Evolutionary conservation across 352 stramenopile genomes (phyloP).

Genomic region (Phytophthora cactorum): DNA sequence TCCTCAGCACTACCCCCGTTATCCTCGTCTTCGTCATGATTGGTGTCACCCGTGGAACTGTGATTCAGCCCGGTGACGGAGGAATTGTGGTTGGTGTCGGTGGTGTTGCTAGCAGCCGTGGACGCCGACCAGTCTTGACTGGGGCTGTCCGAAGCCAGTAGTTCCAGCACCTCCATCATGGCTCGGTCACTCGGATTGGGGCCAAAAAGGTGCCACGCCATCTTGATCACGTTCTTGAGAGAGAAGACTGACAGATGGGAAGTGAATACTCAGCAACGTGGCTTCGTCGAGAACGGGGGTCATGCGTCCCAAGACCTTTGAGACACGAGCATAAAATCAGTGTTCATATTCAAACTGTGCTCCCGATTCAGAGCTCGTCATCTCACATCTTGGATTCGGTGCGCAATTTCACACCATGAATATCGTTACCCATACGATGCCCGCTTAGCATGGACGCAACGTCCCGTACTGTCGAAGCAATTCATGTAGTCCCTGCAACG

Average conservation of each 20-base stretch:
- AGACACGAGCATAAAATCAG: not conserved
- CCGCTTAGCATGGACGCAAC: not conserved
- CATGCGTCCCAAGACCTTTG: slow-evolving; percentile 2
- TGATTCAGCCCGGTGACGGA: not conserved
- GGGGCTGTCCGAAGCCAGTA: slow-evolving; percentile 24
- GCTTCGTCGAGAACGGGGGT: not conserved
- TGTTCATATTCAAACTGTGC: not conserved
- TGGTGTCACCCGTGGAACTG: not conserved
- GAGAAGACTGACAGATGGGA: slow-evolving; percentile 11
- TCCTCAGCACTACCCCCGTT: slow-evolving; percentile 1
- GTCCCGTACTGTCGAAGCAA: slow-evolving; percentile 1
- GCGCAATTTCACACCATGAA: not conserved
- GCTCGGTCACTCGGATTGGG: slow-evolving; percentile 14
- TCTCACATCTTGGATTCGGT: no score
- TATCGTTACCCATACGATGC: not conserved
- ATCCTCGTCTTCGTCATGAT: not conserved
- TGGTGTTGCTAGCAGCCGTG: slow-evolving; percentile 4
- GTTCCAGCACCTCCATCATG: slow-evolving; percentile 41
- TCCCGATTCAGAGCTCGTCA: not conserved
- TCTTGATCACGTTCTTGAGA: slow-evolving; percentile 2
- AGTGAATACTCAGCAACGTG: slow-evolving; percentile 7
- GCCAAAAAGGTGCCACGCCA: slow-evolving; percentile 31
- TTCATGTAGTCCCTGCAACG: slow-evolving; percentile 46
- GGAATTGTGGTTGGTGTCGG: not conserved
- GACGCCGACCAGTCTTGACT: not conserved